Conservation (phyloP, 768 basidiomycete species). For the Xerocomus spinulosus region DNA sequence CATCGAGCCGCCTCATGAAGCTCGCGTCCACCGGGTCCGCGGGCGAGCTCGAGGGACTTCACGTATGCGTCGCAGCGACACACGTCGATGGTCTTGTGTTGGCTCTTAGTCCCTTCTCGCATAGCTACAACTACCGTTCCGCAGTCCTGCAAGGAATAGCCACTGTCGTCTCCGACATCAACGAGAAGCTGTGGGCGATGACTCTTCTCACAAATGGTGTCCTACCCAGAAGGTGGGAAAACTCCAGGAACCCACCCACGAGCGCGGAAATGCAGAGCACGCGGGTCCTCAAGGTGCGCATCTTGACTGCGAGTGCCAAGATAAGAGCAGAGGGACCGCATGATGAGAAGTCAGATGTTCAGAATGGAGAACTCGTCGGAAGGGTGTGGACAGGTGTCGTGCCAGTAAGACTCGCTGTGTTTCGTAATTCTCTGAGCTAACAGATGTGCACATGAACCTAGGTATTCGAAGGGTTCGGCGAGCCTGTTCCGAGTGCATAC, state of each 20-base stretch:
- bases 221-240: constrained; percentile 22
- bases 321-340: constrained; percentile 21
- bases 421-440: not conserved
- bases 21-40: constrained; percentile 2
- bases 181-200: constrained; percentile 27
- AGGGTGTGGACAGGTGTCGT: constrained; percentile 25
- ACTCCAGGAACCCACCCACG: constrained; percentile 17
- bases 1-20: constrained; percentile 27
- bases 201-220: constrained; percentile 20
- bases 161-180: constrained; percentile 9
- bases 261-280: constrained; percentile 22
- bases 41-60: constrained; percentile 5
- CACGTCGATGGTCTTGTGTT: constrained; percentile 24
- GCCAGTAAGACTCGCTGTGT: constrained; percentile 11
- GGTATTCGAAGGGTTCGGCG: constrained; percentile 24
- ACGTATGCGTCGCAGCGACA: constrained; percentile 24
- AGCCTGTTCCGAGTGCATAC: constrained; percentile 21
- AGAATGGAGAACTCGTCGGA: constrained; percentile 11
- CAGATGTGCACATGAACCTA: not conserved
- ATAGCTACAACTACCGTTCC: constrained; percentile 26
- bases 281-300: constrained; percentile 19
- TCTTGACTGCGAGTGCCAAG: constrained; percentile 22
- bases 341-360: constrained; percentile 16
- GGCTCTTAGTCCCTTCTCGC: constrained; percentile 20
- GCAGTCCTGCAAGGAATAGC: constrained; percentile 21